Base-by-base conservation (phyloP, 495 filamentous ascomycete genomes). In the Penicillium arizonense region DNA sequence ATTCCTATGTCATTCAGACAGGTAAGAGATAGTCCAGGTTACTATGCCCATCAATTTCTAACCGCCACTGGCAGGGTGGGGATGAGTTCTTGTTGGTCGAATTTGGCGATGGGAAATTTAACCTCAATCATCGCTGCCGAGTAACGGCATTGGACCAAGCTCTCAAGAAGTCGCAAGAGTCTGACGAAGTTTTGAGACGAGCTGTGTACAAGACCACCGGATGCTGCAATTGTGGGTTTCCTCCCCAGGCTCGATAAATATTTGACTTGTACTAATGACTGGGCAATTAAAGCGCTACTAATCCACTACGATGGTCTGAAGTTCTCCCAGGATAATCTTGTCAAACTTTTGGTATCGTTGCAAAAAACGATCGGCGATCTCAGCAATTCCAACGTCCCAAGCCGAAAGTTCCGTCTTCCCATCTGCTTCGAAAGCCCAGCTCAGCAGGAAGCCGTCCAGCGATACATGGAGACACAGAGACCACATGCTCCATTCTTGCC, bases 401-500 rank as follows among this genome's bases (percentile, higher is more conserved):
- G 68, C 44, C 73, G 81, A 18, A 62, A 67, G 7, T 81, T 84
- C 62, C 67, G 68, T 20, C 74, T 86, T 0, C 82, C 82, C 2
- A 69, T 86, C 11, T 69, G 73, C 21, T 84, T 84, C 62, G 66
- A 80, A 46, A 72, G 70, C 58, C 65, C 74, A 44, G 73, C 68
- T 20, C 75, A 82, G 42, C 62, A 70, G 1, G 76, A 76, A 30
- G 76, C 77, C 0, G 73, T 78, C 3, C 51, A 74, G 21, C 74
- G 82, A 5, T 86, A 86, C 61, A 82, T 78, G 62, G 75, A 79
- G 36, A 82, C 77, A 2, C 81, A 82, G 45, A 74, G 82, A 2
- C 76, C 80, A 5, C 77, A 81, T 35, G 82, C 81, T 5, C 68
- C 72, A n/a, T 86, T 81, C 42, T 64, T 84, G 3, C 81, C 82